phyloP scores from a whole-genome alignment of 2,329 filamentous ascomycete species.

The Cadophora sp. region DNA sequence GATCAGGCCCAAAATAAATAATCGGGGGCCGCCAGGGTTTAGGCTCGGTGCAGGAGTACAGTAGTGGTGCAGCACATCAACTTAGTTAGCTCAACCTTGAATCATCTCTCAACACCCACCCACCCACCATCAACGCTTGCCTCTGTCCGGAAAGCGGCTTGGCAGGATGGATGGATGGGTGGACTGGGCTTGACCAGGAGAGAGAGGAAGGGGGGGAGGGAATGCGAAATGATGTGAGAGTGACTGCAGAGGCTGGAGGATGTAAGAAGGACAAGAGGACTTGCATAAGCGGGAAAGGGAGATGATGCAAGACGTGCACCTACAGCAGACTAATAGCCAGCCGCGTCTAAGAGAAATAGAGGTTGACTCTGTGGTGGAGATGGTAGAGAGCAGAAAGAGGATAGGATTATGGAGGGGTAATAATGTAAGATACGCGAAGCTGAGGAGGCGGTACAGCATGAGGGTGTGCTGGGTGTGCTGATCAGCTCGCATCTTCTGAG shows the following conservation, averaged over 20 bases:
- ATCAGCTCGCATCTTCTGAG: neutral
- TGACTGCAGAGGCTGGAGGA: neutral
- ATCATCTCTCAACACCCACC: neutral
- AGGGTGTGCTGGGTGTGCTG: slow-evolving; percentile 9
- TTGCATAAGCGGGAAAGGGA: neutral
- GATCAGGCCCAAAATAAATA: slow-evolving; percentile 13
- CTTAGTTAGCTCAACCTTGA: neutral
- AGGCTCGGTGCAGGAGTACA: slow-evolving; percentile 4
- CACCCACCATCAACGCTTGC: slow-evolving; percentile 1
- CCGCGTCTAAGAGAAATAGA: neutral
- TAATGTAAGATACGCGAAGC: neutral
- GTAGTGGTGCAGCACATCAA: slow-evolving; percentile 2
- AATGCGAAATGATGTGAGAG: slow-evolving; percentile 9
- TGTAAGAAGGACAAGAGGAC: neutral
- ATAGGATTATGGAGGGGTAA: neutral
- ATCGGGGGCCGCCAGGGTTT: neutral
- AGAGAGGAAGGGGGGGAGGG: neutral
- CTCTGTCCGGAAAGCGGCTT: neutral
- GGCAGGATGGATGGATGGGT: no score
- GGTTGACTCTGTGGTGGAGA: neutral
- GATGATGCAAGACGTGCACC: neutral
- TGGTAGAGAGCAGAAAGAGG: neutral
- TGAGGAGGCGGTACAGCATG: neutral
- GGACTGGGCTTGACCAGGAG: neutral
- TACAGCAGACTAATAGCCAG: slow-evolving; percentile 5